Base-by-base conservation (phyloP, 129 eudicot genomes). In the Smallanthus sonchifolius region DNA sequence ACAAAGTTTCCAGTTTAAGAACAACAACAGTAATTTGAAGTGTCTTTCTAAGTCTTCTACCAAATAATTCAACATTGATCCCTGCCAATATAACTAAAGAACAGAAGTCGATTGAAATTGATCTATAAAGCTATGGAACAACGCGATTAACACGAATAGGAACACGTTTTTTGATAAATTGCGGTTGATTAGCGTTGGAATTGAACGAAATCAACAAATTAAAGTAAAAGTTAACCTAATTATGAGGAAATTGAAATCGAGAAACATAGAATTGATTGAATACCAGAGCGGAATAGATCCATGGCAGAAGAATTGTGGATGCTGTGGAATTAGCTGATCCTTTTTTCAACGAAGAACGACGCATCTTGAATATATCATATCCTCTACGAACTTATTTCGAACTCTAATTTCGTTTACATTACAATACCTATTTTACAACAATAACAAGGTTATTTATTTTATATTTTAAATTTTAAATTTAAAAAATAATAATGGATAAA, bases 231-330 rank as follows among this genome's bases (percentile, higher is more conserved):
- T 3, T 28, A 66, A 66, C 66, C 73, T 65, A 40, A 1, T 67
- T 39, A 39, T 10, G 47, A 10, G 20, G 13, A 40, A 55, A 76
- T 54, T 76, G 67, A 67, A 76, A 54, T 52, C 8, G 42, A 54
- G 4, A 30, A 39, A 40, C 7, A 24, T 7, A 48, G 5, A 70
- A 65, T 30, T 43, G 68, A 36, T 38, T 28, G 35, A 55, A 47
- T 56, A 88, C 94, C 90, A 44, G 94, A 85, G 71, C 90, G 88
- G 24, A 77, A 88, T 40, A 81, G 86, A 83, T 88, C 94, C 80
- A 70, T 84, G 67, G 86, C 74, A 13, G 90, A 73, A 36, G 91
- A 85, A 79, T 73, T 84, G 76, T 77, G 66, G 84, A 78, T 24
- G 85, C 64, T 1, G 84, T 65, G 4, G 89, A 85, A 84, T 63